Conservation (phyloP, 2,329 filamentous ascomycete genomes). For the Pestalotiopsis fici region DNA sequence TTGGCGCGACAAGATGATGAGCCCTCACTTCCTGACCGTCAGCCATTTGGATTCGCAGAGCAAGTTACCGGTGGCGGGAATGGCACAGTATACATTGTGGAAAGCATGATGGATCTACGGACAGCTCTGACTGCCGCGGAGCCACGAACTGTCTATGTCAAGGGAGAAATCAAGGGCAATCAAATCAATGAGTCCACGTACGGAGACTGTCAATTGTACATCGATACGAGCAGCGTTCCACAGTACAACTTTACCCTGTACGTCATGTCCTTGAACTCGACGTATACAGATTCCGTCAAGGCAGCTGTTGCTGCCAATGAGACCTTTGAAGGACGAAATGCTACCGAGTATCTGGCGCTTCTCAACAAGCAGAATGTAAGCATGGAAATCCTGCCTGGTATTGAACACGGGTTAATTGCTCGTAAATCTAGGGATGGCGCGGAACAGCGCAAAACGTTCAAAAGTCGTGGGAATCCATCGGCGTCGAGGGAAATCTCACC, state of each 20-base stretch:
- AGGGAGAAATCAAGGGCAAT: constrained; percentile 16
- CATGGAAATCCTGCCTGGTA: neutral
- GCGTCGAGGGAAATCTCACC: constrained; percentile 17
- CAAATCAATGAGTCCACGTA: constrained; percentile 17
- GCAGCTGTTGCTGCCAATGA: constrained; percentile 10
- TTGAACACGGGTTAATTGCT: too few species aligned
- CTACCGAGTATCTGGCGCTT: constrained; percentile 18
- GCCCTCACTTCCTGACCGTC: constrained; percentile 14
- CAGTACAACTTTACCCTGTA: constrained; percentile 20
- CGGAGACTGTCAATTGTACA: constrained; percentile 19
- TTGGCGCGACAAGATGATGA: neutral
- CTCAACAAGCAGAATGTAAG: constrained; percentile 18
- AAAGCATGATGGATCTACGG: constrained; percentile 21
- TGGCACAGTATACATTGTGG: constrained; percentile 16
- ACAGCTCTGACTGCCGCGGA: constrained; percentile 11
- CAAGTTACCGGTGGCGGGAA: constrained; percentile 16
- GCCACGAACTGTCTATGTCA: constrained; percentile 18
- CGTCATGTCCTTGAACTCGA: constrained; percentile 17
- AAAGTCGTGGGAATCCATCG: constrained; percentile 19
- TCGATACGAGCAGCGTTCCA: constrained; percentile 15
- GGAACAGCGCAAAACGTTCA: constrained; percentile 19
- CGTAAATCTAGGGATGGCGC: constrained; percentile 16
- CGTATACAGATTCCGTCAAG: constrained; percentile 18
- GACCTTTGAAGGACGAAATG: constrained; percentile 19
- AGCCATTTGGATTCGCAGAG: constrained; percentile 20